These are phyloP conservation scores for Fusarium newnesense DNA, from an alignment of 2,329 filamentous ascomycete species.

Conservation along the genomic window DNA sequence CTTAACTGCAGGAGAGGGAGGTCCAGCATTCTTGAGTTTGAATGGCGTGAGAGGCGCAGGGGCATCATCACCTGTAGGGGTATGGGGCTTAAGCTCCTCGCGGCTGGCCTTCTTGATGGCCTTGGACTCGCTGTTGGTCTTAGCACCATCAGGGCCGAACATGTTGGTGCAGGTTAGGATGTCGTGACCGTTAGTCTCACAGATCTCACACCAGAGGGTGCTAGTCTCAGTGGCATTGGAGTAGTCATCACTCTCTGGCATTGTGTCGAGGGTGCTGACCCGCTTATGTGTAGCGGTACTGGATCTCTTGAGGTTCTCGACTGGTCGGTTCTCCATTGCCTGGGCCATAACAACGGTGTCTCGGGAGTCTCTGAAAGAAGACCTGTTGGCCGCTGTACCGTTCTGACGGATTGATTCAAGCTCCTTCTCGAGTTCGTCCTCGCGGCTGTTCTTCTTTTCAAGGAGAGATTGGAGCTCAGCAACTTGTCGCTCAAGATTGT, in stretches of 20 bases:
- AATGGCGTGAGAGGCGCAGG: conserved; percentile 66
- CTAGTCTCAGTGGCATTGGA: conserved; percentile 78
- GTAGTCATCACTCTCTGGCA: conserved; percentile 76
- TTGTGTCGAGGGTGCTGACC: conserved; percentile 69
- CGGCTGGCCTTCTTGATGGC: conserved; percentile 50
- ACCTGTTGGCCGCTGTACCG: conserved; percentile 59
- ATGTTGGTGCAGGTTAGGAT: conserved; percentile 95
- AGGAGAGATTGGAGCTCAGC: conserved; percentile 78
- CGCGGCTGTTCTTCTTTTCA: conserved; percentile 76
- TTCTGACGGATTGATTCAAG: conserved; percentile 70
- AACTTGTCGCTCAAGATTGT: conserved; percentile 83
- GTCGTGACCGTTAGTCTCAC: conserved; percentile 90
- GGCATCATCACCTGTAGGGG: conserved; percentile 58
- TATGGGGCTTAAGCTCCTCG: conserved; percentile 53
- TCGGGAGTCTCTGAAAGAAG: conserved; percentile 73
- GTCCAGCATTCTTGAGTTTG: conserved; percentile 56
- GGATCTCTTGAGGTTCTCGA: conserved; percentile 60
- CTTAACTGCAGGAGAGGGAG: conserved; percentile 54
- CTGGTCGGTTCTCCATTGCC: conserved; percentile 57
- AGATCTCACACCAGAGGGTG: conserved; percentile 92
- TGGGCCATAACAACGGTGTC: conserved; percentile 71
- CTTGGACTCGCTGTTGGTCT: conserved; percentile 46
- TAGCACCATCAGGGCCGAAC: conserved; percentile 66
- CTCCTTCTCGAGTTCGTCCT: conserved; percentile 89
- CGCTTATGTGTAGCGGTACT: conserved; percentile 62